phyloP scores from a whole-genome alignment of 2,329 filamentous ascomycete species.

The Claviceps africana region DNA sequence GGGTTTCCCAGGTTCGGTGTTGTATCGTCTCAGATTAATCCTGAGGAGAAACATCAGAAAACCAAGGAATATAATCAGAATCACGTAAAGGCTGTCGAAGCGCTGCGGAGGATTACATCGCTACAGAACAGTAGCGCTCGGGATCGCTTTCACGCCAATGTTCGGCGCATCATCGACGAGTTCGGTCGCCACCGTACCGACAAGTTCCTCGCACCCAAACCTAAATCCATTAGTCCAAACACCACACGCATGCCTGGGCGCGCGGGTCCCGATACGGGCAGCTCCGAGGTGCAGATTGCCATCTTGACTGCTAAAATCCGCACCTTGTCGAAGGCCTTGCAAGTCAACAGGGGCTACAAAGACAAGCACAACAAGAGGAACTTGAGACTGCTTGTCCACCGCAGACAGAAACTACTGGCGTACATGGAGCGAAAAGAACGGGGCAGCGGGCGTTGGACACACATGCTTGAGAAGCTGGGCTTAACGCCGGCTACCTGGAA shows the following conservation, averaged over 20 bases:
- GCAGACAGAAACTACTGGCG: slow-evolving; percentile 71
- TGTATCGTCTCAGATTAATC: slow-evolving; percentile 19
- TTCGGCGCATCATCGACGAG: slow-evolving; percentile 67
- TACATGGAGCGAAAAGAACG: slow-evolving; percentile 85
- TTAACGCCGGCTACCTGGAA: slow-evolving; percentile 81
- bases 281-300: slow-evolving; percentile 92
- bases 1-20: slow-evolving; percentile 40
- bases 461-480: slow-evolving; percentile 72
- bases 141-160: slow-evolving; percentile 69
- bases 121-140: slow-evolving; percentile 65
- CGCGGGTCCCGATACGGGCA: slow-evolving; percentile 84
- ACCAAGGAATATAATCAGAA: slow-evolving; percentile 33
- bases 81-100: slow-evolving; percentile 58
- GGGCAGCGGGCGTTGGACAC: slow-evolving; percentile 78
- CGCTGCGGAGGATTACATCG: slow-evolving; percentile 64
- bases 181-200: slow-evolving; percentile 93
- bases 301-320: slow-evolving; percentile 92
- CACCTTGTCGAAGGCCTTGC: slow-evolving; percentile 58
- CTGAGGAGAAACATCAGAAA: slow-evolving; percentile 21
- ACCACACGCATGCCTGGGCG: slow-evolving; percentile 35
- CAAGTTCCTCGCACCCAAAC: slow-evolving; percentile 47
- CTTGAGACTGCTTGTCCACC: slow-evolving; percentile 71
- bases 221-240: slow-evolving; percentile 29
- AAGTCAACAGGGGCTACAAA: slow-evolving; percentile 53
- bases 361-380: slow-evolving; percentile 95